A percentile compares a stretch with the other conserved stretches of the same genome.
phyloP scores from a whole-genome alignment of 306 rosid species.

The Cicer judaicum region DNA sequence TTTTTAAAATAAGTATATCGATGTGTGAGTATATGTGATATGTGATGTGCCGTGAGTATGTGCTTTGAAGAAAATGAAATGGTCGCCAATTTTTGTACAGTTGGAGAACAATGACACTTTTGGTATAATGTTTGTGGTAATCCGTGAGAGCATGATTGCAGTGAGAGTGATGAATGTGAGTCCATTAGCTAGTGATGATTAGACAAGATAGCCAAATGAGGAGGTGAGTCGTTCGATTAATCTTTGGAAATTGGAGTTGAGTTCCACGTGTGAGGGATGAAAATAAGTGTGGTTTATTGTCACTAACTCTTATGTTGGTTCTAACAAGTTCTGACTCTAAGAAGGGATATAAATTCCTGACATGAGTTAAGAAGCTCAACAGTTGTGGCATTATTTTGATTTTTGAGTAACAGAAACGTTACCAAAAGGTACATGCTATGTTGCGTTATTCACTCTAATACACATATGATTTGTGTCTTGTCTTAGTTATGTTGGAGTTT shows the following conservation, averaged over 20 bases:
- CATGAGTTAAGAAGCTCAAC: slow-evolving; percentile 15
- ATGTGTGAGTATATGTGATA: no score
- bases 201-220: slow-evolving; percentile 43
- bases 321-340: slow-evolving; percentile 17
- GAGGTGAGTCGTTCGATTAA: slow-evolving; percentile 51
- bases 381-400: slow-evolving; percentile 40
- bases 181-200: slow-evolving; percentile 41
- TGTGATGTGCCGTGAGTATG: no score
- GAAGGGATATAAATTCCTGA: neutral
- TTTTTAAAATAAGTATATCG: no score
- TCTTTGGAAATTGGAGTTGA: slow-evolving; percentile 47
- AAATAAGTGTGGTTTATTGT: neutral
- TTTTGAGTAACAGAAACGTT: slow-evolving; percentile 46
- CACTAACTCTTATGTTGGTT: slow-evolving; percentile 34
- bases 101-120: neutral
- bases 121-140: neutral
- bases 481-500: no score
- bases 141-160: slow-evolving; percentile 16
- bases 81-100: no score
- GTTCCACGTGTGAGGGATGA: slow-evolving; percentile 31
- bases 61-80: no score
- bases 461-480: no score
- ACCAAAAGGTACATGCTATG: slow-evolving; percentile 20
- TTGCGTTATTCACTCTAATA: slow-evolving; percentile 3
- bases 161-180: neutral